Evolutionary conservation across 345 rosid genomes (phyloP).

Genomic region (Noccaea caerulescens): DNA sequence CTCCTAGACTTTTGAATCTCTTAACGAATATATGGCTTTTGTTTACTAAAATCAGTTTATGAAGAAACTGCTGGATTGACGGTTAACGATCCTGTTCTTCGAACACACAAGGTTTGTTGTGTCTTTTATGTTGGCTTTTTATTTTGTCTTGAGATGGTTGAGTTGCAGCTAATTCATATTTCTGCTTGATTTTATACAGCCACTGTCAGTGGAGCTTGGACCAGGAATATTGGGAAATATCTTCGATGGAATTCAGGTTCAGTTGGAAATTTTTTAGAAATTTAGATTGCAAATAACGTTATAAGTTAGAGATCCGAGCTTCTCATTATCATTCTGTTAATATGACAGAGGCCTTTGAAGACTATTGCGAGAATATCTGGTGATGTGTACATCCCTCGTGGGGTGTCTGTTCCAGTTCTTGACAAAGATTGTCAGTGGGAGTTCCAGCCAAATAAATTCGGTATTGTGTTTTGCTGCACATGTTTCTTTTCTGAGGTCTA

Average conservation of each 20-base stretch:
- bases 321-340: background rate
- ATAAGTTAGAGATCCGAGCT: background rate
- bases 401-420: slow-evolving; percentile 93
- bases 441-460: slow-evolving; percentile 83
- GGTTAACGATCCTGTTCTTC: slow-evolving; percentile 89
- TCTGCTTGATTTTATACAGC: slow-evolving; percentile 55
- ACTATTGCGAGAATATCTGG: slow-evolving; percentile 90
- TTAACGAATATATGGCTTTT: background rate
- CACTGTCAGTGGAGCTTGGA: slow-evolving; percentile 93
- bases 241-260: slow-evolving; percentile 97
- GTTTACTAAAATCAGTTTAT: slow-evolving; percentile 57
- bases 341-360: slow-evolving; percentile 84
- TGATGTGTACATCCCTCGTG: slow-evolving; percentile 98
- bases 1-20: background rate
- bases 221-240: slow-evolving; percentile 97
- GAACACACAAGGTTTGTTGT: slow-evolving; percentile 72
- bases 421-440: slow-evolving; percentile 94
- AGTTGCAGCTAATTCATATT: slow-evolving; percentile 27
- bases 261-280: slow-evolving; percentile 19
- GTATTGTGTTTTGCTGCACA: slow-evolving; percentile 42
- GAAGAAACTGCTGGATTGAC: slow-evolving; percentile 94
- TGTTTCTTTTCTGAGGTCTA: background rate
- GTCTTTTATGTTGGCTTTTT: background rate
- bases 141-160: background rate
- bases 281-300: background rate